Evolutionary conservation across 2,329 filamentous ascomycete genomes (phyloP).

Genomic region (Scleromitrula shiraiana): DNA sequence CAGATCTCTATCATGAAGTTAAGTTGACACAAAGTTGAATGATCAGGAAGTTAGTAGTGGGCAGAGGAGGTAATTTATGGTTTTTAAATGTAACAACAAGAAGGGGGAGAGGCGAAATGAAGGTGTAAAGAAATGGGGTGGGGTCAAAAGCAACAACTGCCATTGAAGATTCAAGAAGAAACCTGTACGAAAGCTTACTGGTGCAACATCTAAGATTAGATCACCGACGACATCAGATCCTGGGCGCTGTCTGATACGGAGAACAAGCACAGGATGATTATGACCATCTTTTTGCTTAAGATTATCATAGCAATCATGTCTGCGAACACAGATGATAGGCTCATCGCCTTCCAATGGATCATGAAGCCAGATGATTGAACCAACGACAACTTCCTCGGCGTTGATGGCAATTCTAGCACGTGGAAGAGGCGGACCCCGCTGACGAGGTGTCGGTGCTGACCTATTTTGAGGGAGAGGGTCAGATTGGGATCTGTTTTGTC

Average conservation of each 20-base stretch:
- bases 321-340: slow-evolving; percentile 8
- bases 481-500: no score
- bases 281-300: slow-evolving; percentile 11
- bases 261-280: slow-evolving; percentile 12
- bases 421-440: not conserved
- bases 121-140: not conserved
- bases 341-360: not conserved
- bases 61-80: no score
- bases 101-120: no score
- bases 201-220: slow-evolving; percentile 13
- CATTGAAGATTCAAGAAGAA: not conserved
- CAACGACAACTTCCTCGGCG: slow-evolving; percentile 1
- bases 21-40: no score
- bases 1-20: no score
- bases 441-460: no score
- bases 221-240: slow-evolving; percentile 10
- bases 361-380: slow-evolving; percentile 15
- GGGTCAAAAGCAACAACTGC: not conserved
- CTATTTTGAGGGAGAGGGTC: no score
- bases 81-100: no score
- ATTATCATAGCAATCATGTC: not conserved
- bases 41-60: no score
- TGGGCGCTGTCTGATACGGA: slow-evolving; percentile 8
- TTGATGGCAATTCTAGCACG: not conserved
- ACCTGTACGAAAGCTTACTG: slow-evolving; percentile 6